phyloP scores from a whole-genome alignment of 192 early-diverging fungal species.

The Irineochytrium annulatum region DNA sequence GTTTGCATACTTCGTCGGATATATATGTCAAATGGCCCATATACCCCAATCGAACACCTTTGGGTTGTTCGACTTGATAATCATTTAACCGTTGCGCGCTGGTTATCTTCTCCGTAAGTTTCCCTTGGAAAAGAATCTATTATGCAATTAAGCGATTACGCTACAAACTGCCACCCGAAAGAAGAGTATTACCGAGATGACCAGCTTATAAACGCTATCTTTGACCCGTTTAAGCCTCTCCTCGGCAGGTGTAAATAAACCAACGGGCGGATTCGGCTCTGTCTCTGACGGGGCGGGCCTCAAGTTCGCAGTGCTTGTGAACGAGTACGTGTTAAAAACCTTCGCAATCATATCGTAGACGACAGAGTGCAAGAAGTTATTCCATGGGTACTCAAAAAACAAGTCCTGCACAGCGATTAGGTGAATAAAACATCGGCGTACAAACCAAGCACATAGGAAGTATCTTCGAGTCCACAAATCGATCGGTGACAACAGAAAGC shows the following conservation, averaged over 20 bases:
- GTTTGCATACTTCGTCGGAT: slow-evolving; percentile 88
- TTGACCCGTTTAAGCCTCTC: slow-evolving; percentile 46
- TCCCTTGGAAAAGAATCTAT: slow-evolving; percentile 78
- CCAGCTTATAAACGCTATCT: slow-evolving; percentile 43
- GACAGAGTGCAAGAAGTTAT: slow-evolving; percentile 98
- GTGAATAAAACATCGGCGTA: slow-evolving; percentile 13
- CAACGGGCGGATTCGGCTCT: not conserved
- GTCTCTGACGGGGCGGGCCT: not conserved
- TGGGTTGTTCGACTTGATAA: slow-evolving; percentile 70
- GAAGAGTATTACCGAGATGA: slow-evolving; percentile 40
- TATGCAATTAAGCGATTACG: slow-evolving; percentile 4
- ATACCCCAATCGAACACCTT: slow-evolving; percentile 88
- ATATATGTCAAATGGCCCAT: slow-evolving; percentile 99
- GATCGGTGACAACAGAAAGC: slow-evolving; percentile 44
- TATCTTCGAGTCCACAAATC: slow-evolving; percentile 46
- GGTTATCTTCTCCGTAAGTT: slow-evolving; percentile 78
- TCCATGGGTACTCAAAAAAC: slow-evolving; percentile 94
- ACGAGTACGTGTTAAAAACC: slow-evolving; percentile 89
- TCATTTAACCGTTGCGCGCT: slow-evolving; percentile 83
- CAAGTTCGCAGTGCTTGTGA: slow-evolving; percentile 34
- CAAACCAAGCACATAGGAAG: slow-evolving; percentile 51
- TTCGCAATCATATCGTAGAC: slow-evolving; percentile 99
- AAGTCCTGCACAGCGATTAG: slow-evolving; percentile 48
- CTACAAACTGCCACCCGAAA: slow-evolving; percentile 5
- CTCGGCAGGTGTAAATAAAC: slow-evolving; percentile 27